Evolutionary conservation across 768 basidiomycete genomes (phyloP).

Genomic region (Baorangia bicolor): DNA sequence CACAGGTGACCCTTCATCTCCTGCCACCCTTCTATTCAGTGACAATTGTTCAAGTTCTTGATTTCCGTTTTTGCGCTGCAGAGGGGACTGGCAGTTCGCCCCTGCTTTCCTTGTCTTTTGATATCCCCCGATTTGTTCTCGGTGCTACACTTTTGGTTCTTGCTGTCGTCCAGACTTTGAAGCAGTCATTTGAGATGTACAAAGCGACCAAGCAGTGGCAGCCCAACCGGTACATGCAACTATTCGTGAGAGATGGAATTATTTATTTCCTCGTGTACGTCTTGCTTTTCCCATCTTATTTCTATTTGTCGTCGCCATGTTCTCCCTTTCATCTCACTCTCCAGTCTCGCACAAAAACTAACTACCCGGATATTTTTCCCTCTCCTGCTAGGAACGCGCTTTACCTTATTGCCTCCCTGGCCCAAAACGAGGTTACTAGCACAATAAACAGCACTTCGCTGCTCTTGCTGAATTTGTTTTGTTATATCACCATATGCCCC

Average conservation of each 20-base stretch:
- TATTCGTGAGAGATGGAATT: neutral
- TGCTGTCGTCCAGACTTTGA: neutral
- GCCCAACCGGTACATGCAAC: slow-evolving; percentile 2
- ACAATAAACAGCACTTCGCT: neutral
- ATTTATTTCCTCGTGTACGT: slow-evolving; percentile 8
- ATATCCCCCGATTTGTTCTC: neutral
- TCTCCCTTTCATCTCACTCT: neutral
- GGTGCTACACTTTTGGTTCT: neutral
- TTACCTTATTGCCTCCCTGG: neutral
- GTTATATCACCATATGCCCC: neutral
- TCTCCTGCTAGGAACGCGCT: neutral
- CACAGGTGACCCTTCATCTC: no score
- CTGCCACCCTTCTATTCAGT: neutral
- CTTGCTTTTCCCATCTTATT: neutral
- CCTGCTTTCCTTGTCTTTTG: neutral
- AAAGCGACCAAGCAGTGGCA: slow-evolving; percentile 4
- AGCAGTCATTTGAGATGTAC: slow-evolving; percentile 4
- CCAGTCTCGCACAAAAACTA: neutral
- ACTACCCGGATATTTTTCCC: neutral
- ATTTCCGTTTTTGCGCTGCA: neutral
- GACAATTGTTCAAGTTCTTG: neutral
- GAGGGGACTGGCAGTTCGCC: neutral
- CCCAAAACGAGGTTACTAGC: neutral
- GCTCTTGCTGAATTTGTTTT: neutral
- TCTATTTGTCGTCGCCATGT: no score